These are phyloP conservation scores for Fonsecaea nubica DNA, from an alignment of 2,329 filamentous ascomycete genomes.

Conservation along the genomic window DNA sequence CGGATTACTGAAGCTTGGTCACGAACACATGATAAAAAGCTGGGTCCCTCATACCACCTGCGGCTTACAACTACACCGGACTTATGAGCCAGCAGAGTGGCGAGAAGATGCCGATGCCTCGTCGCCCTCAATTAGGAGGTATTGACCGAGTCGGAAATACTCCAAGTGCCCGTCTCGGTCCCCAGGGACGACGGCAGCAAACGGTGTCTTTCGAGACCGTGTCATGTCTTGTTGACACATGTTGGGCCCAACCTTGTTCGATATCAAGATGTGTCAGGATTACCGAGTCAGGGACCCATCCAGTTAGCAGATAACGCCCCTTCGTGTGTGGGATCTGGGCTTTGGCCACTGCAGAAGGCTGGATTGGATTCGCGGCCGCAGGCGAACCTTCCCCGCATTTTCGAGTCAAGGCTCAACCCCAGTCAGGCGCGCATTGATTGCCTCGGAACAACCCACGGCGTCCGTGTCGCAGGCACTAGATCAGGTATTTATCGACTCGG, in stretches of 20 bases:
- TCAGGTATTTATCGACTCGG: not conserved
- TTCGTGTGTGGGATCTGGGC: constrained; percentile 3
- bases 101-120: not conserved
- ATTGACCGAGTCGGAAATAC: not conserved
- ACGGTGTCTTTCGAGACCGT: not conserved
- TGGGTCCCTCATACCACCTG: not conserved
- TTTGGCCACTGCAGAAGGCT: not conserved
- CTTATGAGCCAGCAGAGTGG: not conserved
- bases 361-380: not conserved
- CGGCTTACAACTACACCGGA: not conserved
- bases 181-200: not conserved
- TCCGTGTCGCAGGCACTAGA: constrained; percentile 6
- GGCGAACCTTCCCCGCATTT: constrained; percentile 18
- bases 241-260: not conserved
- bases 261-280: not conserved
- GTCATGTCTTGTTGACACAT: not conserved
- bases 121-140: not conserved
- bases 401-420: constrained; percentile 9
- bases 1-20: not conserved
- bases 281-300: not conserved
- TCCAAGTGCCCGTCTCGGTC: not conserved
- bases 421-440: constrained; percentile 8
- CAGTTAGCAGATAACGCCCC: constrained; percentile 9
- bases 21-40: not conserved
- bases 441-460: constrained; percentile 4